These are phyloP conservation scores for Plasmodium malariae DNA, from an alignment of 169 alveolate species.

Conservation along the genomic window DNA sequence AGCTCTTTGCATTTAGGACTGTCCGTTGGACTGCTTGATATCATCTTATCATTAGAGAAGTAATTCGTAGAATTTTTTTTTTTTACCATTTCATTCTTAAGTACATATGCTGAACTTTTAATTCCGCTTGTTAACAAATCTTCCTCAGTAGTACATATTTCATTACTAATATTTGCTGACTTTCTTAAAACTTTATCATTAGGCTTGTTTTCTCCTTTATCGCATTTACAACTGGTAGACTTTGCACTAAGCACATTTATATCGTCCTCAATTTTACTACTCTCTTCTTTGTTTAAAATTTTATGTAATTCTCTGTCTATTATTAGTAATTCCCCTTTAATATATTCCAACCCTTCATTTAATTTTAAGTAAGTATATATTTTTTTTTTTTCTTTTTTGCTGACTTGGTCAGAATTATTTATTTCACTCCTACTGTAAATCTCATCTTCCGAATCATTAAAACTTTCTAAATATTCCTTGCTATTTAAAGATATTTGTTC, in stretches of 20 bases:
- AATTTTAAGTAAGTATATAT: conserved; percentile 29
- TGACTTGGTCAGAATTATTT: not conserved
- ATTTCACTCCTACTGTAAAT: not conserved
- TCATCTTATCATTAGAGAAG: too few relatives aligned
- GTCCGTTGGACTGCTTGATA: too few relatives aligned
- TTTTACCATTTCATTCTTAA: too few relatives aligned
- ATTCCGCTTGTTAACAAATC: too few relatives aligned
- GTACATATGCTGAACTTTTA: too few relatives aligned
- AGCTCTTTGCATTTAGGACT: too few relatives aligned
- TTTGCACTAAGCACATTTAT: not conserved
- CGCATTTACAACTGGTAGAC: not conserved
- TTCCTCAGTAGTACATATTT: too few relatives aligned
- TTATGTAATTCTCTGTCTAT: conserved; percentile 50
- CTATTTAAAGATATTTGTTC: not conserved
- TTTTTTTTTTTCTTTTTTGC: conserved; percentile 25
- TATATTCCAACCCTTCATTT: conserved; percentile 45
- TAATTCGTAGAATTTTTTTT: too few relatives aligned
- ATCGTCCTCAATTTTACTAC: not conserved
- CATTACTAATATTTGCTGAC: too few relatives aligned
- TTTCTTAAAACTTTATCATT: not conserved
- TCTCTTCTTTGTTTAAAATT: conserved; percentile 31
- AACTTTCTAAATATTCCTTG: not conserved
- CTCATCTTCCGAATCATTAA: not conserved
- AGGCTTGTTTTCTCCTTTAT: not conserved
- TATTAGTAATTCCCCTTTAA: conserved; percentile 29